Conservation (phyloP, 306 rosid genomes). For the Acacia melanoxylon region DNA sequence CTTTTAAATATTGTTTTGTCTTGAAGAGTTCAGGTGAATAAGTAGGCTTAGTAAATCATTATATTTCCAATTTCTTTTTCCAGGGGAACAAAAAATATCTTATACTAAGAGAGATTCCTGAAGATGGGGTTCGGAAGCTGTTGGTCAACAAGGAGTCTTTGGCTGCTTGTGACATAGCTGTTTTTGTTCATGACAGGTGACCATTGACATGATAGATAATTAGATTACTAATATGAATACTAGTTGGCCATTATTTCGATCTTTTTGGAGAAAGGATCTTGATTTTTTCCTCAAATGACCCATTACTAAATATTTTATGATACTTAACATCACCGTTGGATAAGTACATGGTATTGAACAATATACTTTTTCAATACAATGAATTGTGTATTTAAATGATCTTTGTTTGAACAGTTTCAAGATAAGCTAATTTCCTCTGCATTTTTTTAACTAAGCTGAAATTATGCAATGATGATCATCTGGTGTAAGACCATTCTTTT, state of each 20-base stretch:
- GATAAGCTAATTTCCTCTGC: neutral
- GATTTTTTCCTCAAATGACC: neutral
- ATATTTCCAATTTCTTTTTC: neutral
- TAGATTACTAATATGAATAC: neutral
- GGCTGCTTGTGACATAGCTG: constrained; percentile 91
- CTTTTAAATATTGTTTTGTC: neutral
- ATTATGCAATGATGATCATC: neutral
- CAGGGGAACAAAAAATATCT: constrained; percentile 78
- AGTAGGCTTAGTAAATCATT: too few species aligned
- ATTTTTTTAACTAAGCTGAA: neutral
- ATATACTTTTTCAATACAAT: neutral
- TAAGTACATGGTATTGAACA: neutral
- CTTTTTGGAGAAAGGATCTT: neutral
- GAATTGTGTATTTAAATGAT: constrained; percentile 16
- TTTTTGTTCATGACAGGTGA: constrained; percentile 93
- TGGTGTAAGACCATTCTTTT: constrained; percentile 9
- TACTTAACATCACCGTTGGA: constrained; percentile 1
- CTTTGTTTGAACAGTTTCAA: constrained; percentile 17
- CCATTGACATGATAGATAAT: constrained; percentile 1
- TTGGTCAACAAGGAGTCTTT: constrained; percentile 80
- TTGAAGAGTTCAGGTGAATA: too few species aligned
- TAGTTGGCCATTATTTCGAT: neutral
- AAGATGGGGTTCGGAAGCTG: constrained; percentile 68
- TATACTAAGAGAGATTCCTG: constrained; percentile 85
- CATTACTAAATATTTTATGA: neutral